Evolutionary conservation across 352 stramenopile species (phyloP).

Genomic region (Phytophthora pinifolia): DNA sequence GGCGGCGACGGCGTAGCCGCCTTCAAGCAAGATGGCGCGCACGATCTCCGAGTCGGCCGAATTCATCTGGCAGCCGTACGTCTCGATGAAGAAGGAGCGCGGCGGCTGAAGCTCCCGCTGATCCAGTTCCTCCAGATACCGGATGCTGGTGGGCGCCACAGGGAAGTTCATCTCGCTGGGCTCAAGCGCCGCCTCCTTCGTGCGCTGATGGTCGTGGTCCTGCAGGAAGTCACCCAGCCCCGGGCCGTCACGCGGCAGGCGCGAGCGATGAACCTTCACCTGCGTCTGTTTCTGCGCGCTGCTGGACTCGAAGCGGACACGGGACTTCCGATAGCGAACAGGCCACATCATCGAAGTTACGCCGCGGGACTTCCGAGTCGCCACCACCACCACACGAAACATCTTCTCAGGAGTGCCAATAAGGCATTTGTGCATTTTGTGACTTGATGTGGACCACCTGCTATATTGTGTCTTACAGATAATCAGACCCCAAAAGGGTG

Average conservation of each 20-base stretch:
- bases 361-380: too few species aligned
- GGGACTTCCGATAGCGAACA: too few species aligned
- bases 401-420: too few species aligned
- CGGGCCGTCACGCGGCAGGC: conserved; percentile 45
- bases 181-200: conserved; percentile 28
- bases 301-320: conserved; percentile 35
- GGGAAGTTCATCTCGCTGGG: conserved; percentile 84
- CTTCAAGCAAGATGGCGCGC: conserved; percentile 89
- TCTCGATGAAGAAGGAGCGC: conserved; percentile 89
- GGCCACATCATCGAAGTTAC: too few species aligned
- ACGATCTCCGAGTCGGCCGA: conserved; percentile 99
- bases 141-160: conserved; percentile 29
- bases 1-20: conserved; percentile 58
- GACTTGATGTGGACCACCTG: too few species aligned
- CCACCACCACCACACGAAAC: too few species aligned
- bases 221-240: conserved; percentile 76
- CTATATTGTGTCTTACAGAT: too few species aligned
- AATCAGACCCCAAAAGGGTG: too few species aligned
- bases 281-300: conserved; percentile 8
- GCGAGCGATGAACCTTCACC: conserved; percentile 38
- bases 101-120: conserved; percentile 30
- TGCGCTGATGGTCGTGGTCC: conserved; percentile 32
- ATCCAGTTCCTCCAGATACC: conserved; percentile 53
- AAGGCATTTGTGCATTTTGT: too few species aligned
- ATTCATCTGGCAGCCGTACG: conserved; percentile 99